Conservation (phyloP, 306 rosid species). For the Ochetophila trinervis region DNA sequence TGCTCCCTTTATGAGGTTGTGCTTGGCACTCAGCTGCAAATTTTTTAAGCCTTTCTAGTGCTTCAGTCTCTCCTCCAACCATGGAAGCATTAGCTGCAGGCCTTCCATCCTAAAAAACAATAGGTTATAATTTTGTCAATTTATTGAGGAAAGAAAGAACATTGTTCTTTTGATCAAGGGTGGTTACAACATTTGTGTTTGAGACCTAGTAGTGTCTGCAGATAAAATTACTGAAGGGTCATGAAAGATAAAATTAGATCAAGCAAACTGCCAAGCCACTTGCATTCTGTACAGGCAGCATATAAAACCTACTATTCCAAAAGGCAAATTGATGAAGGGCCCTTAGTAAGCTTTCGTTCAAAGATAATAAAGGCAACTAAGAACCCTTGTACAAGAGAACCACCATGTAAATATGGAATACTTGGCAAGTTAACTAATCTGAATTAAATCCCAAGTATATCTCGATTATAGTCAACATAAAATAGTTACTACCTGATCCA, state of each 20-base stretch:
- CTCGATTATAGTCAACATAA: too few species aligned
- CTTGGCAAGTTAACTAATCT: too few species aligned
- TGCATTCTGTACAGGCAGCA: neutral
- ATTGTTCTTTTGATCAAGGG: neutral
- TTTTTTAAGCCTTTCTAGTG: conserved; percentile 65
- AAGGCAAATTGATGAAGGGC: too few species aligned
- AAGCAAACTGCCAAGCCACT: neutral
- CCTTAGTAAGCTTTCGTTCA: too few species aligned
- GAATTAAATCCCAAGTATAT: too few species aligned
- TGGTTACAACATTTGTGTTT: neutral
- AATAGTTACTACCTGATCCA: too few species aligned
- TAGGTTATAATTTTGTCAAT: conserved; percentile 24
- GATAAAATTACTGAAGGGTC: neutral
- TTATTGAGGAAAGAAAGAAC: neutral
- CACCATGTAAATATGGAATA: too few species aligned
- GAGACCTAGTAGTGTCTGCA: neutral
- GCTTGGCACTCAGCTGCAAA: conserved; percentile 85
- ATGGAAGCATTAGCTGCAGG: conserved; percentile 49
- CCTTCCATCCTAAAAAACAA: conserved; percentile 62
- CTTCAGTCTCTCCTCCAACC: conserved; percentile 96
- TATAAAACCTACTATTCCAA: neutral
- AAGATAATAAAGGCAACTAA: too few species aligned
- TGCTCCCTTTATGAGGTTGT: conserved; percentile 61
- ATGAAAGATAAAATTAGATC: neutral
- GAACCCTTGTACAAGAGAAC: too few species aligned